Percentiles rank a stretch among this genome's conserved stretches.
Conservation (phyloP, 768 basidiomycete genomes). For the Lyophyllum shimeji region DNA sequence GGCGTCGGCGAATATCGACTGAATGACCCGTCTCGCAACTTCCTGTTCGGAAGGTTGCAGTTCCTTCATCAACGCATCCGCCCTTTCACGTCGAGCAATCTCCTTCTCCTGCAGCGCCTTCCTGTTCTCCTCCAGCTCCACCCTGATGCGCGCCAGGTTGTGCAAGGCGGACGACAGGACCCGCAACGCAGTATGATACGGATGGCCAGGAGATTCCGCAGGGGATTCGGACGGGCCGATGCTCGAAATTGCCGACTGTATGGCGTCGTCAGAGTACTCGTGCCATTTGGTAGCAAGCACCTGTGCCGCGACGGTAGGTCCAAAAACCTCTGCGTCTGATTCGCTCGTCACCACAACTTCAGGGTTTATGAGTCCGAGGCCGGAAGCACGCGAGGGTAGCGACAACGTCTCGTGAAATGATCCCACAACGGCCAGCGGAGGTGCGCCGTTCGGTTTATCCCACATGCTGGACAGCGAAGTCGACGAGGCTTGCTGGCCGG, state of each 20-base stretch:
- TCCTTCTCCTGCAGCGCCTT: constrained; percentile 61
- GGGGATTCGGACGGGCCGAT: constrained; percentile 46
- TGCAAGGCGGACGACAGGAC: constrained; percentile 68
- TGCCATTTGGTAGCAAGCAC: constrained; percentile 77
- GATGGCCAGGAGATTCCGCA: constrained; percentile 44
- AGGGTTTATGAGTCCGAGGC: constrained; percentile 22
- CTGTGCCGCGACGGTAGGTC: constrained; percentile 35
- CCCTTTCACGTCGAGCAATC: constrained; percentile 45
- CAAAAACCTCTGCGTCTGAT: constrained; percentile 31
- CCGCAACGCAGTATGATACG: constrained; percentile 69
- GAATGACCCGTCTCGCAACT: constrained; percentile 63
- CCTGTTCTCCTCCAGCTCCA: constrained; percentile 65
- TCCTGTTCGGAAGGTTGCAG: constrained; percentile 63
- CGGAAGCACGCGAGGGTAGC: constrained; percentile 11
- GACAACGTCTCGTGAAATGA: constrained; percentile 29
- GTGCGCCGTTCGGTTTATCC: constrained; percentile 29
- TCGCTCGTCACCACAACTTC: constrained; percentile 35
- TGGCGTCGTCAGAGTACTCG: constrained; percentile 71
- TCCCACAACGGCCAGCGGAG: constrained; percentile 45
- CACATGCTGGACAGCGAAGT: constrained; percentile 40
- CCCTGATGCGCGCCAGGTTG: constrained; percentile 51
- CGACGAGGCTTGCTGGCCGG: constrained; percentile 25
- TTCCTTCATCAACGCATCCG: constrained; percentile 56
- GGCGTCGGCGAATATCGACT: constrained; percentile 61
- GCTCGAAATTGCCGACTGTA: constrained; percentile 60